phyloP scores from a whole-genome alignment of 106 monocot genomes.

The Apostasia shenzhenica region DNA sequence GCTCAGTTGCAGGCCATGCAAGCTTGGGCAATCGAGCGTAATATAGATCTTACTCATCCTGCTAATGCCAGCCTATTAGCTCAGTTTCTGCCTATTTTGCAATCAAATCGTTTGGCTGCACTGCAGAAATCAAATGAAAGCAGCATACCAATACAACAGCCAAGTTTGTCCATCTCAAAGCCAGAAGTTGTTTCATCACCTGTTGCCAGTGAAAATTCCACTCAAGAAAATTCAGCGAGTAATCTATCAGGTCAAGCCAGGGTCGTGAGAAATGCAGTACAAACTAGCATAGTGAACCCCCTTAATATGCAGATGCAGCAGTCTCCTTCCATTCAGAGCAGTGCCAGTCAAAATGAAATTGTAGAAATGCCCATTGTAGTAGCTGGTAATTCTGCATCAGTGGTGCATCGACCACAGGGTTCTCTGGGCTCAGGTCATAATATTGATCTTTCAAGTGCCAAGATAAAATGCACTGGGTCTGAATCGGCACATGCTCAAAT shows the following conservation, averaged over 20 bases:
- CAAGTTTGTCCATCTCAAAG: constrained; percentile 31
- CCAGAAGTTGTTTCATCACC: constrained; percentile 41
- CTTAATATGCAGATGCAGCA: constrained; percentile 42
- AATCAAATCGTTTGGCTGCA: constrained; percentile 38
- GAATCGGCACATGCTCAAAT: constrained; percentile 40
- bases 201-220: constrained; percentile 54
- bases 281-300: constrained; percentile 9
- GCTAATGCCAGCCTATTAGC: constrained; percentile 58
- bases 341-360: constrained; percentile 41
- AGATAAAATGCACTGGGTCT: constrained; percentile 19
- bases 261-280: constrained; percentile 20
- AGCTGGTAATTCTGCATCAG: constrained; percentile 18
- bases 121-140: constrained; percentile 48
- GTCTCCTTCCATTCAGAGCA: constrained; percentile 22
- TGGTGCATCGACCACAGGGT: constrained; percentile 35
- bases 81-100: constrained; percentile 71
- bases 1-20: constrained; percentile 69
- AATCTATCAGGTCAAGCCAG: constrained; percentile 34
- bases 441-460: constrained; percentile 29
- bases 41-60: constrained; percentile 73
- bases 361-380: constrained; percentile 16
- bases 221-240: constrained; percentile 33
- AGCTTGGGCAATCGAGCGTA: constrained; percentile 80
- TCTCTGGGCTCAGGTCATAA: constrained; percentile 30
- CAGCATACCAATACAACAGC: constrained; percentile 10